phyloP scores from a whole-genome alignment of 208 protist genomes.

The Acanthamoeba royreba region DNA sequence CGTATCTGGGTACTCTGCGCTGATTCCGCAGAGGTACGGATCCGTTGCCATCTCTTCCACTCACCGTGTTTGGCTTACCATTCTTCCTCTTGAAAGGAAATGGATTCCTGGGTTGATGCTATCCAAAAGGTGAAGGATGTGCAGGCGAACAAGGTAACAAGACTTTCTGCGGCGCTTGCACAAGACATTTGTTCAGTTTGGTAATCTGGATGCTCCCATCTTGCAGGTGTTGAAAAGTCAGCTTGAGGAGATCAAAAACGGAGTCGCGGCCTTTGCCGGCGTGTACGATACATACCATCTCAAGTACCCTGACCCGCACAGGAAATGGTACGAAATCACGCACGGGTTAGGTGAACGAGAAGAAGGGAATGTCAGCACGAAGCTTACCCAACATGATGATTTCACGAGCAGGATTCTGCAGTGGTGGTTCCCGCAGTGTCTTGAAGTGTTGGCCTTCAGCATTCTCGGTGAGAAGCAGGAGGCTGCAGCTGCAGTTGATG shows the following conservation, averaged over 20 bases:
- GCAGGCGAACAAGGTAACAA: slow-evolving; percentile 1
- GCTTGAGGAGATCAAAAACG: slow-evolving; percentile 4
- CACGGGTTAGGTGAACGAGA: too few relatives aligned
- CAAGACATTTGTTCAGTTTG: not conserved
- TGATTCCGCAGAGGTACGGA: not conserved
- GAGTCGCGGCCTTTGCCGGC: not conserved
- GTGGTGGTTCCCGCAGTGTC: slow-evolving; percentile 26
- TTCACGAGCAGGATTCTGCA: not conserved
- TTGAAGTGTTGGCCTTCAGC: slow-evolving; percentile 1
- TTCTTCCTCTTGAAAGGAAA: too few relatives aligned
- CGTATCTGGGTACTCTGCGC: not conserved
- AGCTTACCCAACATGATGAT: not conserved
- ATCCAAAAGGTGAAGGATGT: slow-evolving; percentile 23
- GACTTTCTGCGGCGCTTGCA: not conserved
- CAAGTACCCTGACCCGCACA: not conserved
- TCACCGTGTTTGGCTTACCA: not conserved
- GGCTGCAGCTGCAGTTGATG: not conserved
- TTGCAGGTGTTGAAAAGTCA: not conserved
- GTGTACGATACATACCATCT: slow-evolving; percentile 14
- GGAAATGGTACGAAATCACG: not conserved
- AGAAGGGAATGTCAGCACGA: too few relatives aligned
- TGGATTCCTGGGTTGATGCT: not conserved
- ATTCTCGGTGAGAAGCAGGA: not conserved
- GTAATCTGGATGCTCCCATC: not conserved
- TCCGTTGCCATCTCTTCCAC: not conserved